Conservation (phyloP, 495 filamentous ascomycete species). For the Talaromyces nanjingensis region DNA sequence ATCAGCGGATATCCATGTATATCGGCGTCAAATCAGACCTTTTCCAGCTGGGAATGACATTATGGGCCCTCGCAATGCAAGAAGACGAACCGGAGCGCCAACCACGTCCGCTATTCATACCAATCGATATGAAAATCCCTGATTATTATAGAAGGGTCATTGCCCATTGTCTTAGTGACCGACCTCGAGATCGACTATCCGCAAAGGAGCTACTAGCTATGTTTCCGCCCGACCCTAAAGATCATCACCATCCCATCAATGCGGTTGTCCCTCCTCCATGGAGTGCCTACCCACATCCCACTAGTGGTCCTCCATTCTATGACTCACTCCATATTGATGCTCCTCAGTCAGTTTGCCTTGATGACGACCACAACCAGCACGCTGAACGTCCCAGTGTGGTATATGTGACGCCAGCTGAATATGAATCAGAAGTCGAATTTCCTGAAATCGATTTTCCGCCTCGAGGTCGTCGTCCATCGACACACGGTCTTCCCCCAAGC, state of each 20-base stretch:
- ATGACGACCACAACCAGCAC: neutral
- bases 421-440: constrained; percentile 3
- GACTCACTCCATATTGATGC: neutral
- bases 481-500: constrained; percentile 1
- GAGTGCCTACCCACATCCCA: neutral
- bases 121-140: constrained; percentile 41
- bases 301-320: constrained; percentile 1
- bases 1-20: constrained; percentile 93
- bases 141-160: constrained; percentile 53
- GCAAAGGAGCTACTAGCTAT: constrained; percentile 49
- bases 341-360: constrained; percentile 5
- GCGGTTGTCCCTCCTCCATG: constrained; percentile 5
- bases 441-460: constrained; percentile 11
- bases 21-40: constrained; percentile 97
- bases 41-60: constrained; percentile 92
- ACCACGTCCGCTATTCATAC: constrained; percentile 58
- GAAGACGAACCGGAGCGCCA: constrained; percentile 85
- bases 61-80: constrained; percentile 85
- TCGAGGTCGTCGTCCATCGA: constrained; percentile 8
- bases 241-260: neutral
- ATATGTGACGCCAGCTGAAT: constrained; percentile 10
- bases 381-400: constrained; percentile 1
- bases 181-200: constrained; percentile 46
- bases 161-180: constrained; percentile 48
- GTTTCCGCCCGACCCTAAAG: constrained; percentile 31